Evolutionary conservation across 805 yeast species (phyloP), one percentile per base, ranked within the genome.

Genomic region (Spathaspora gorwiae): DNA sequence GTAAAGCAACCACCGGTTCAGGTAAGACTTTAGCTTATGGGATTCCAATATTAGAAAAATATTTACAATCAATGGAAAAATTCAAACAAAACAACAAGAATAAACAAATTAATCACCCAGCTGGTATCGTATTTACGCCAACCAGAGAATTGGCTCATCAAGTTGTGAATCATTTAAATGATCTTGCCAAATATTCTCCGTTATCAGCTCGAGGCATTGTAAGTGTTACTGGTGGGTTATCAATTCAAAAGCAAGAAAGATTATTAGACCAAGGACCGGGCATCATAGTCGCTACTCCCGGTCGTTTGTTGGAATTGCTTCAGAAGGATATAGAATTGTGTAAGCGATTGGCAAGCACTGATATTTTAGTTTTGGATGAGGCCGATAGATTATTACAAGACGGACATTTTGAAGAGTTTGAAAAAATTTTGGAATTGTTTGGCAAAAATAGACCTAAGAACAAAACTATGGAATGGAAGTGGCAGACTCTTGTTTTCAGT

Each of bases 11-110:
- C 9, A 94, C 99, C 1, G 99, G 99, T 62, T 87, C 96, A 1
- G 99, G 99, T 74, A 94, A 94, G 61, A 94, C 99, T 0, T 70
- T 90, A 47, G 99, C 99, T 0, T 94, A 88, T 62, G 97, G 97
- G 39, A 79, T 94, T 26, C 97, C 99, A 8, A 83, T 95, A 27
- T 63, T 94, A 48, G 96, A 92, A 58, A 78, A 74, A 47, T 76
- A 79, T 47, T 54, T 81, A 14, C 46, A 54, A 12, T 61, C 63
- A 8, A 42, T 55, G 30, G 49, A 47, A 5, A 41, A 44, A 26
- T 47, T 55, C 34, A 50, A 55, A 42, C 44, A 48, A 10, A 52
- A 53, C 32, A 42, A 40, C 5, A 40, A 52, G 7, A 53, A 60
- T 5, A 61, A 57, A 19, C 52, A 50, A 1, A 47, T 54, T 3